phyloP scores from a whole-genome alignment of 495 filamentous ascomycete species.

The Ramalina intermedia region DNA sequence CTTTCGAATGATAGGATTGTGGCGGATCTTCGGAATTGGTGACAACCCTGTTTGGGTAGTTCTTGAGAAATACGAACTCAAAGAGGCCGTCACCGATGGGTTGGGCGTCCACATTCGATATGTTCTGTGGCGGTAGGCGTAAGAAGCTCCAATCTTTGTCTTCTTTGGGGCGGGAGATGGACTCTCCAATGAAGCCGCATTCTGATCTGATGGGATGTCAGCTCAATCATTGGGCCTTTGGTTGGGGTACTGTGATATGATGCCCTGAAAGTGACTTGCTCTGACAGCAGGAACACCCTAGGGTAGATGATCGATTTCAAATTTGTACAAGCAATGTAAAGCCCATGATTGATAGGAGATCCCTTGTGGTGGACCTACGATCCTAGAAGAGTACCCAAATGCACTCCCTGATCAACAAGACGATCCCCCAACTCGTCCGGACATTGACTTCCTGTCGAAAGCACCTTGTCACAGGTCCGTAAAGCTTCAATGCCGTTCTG shows the following conservation, averaged over 20 bases:
- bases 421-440: slow-evolving; percentile 44
- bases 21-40: slow-evolving; percentile 38
- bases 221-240: not conserved
- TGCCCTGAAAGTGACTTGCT: slow-evolving; percentile 1
- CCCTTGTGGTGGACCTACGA: slow-evolving; percentile 23
- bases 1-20: slow-evolving; percentile 40
- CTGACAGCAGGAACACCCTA: not conserved
- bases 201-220: slow-evolving; percentile 30
- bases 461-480: slow-evolving; percentile 30
- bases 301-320: too few relatives aligned
- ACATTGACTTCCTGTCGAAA: slow-evolving; percentile 36
- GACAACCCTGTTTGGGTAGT: slow-evolving; percentile 33
- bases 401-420: slow-evolving; percentile 32
- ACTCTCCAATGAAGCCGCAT: slow-evolving; percentile 33
- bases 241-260: too few relatives aligned
- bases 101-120: slow-evolving; percentile 35
- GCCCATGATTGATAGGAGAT: too few relatives aligned
- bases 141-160: slow-evolving; percentile 43
- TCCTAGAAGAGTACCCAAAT: slow-evolving; percentile 36
- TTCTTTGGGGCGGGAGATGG: slow-evolving; percentile 26
- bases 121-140: slow-evolving; percentile 30
- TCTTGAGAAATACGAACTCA: slow-evolving; percentile 38
- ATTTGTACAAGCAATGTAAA: too few relatives aligned
- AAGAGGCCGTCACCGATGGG: slow-evolving; percentile 29
- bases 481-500: slow-evolving; percentile 31